Percentiles rank a stretch among this genome's conserved stretches.
Conservation (phyloP, 768 basidiomycete species). For the Amanita inopinata region DNA sequence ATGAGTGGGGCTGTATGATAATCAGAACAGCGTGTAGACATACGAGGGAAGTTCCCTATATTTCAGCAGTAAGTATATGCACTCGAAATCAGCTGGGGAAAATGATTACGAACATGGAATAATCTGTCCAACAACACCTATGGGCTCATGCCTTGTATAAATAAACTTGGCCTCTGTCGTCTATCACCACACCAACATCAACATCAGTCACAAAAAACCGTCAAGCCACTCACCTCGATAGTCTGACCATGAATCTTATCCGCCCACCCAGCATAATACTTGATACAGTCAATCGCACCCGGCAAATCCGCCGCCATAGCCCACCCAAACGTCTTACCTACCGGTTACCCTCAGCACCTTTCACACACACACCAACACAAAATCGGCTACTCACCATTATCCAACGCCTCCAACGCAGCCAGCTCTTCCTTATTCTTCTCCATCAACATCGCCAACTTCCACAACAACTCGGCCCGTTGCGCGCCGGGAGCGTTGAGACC, state of each 20-base stretch:
- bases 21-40: slow-evolving; percentile 3
- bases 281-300: slow-evolving; percentile 37
- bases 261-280: slow-evolving; percentile 87
- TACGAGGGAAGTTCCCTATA: slow-evolving; percentile 61
- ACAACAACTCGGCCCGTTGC: slow-evolving; percentile 44
- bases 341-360: neutral
- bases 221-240: slow-evolving; percentile 38
- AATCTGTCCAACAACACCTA: slow-evolving; percentile 43
- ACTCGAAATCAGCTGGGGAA: no score
- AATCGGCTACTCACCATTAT: slow-evolving; percentile 37
- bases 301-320: slow-evolving; percentile 41
- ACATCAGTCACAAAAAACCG: neutral
- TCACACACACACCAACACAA: neutral
- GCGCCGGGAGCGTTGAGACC: slow-evolving; percentile 49
- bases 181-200: neutral
- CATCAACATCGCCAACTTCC: slow-evolving; percentile 56
- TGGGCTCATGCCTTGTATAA: slow-evolving; percentile 56
- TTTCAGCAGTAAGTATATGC: slow-evolving; percentile 24
- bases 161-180: slow-evolving; percentile 11
- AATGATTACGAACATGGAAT: slow-evolving; percentile 35
- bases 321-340: slow-evolving; percentile 45
- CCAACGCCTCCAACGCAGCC: slow-evolving; percentile 64
- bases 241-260: slow-evolving; percentile 76
- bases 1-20: neutral
- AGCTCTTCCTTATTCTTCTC: slow-evolving; percentile 53